Evolutionary conservation across 2,329 filamentous ascomycete genomes (phyloP), one percentile per base, ranked within the genome.

Genomic region (Ciborinia camelliae): DNA sequence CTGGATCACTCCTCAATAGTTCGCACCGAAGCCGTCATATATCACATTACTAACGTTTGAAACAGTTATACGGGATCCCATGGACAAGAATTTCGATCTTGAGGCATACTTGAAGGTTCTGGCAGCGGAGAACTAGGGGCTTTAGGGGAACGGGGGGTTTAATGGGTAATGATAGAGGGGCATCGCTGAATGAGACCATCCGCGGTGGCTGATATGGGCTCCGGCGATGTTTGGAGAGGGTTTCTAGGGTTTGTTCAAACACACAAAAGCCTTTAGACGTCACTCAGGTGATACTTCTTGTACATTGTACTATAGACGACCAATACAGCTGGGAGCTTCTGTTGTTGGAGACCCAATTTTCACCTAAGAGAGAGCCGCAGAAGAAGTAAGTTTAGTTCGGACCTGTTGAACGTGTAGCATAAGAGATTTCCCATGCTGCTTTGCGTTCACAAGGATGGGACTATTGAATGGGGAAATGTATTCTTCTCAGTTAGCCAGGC

Each of bases 51-150:
- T 50, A 28, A 62, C 28, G 23, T 9, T 69, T 53, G 12, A 53
- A 69, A 71, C 74, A 91, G 88, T 88, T 71, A 84, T 89, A 77
- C 82, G 86, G 76, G 89, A 98, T 80, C 89, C 89, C 67, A 86
- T 89, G 76, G 87, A 95, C 81, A 87, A 92, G 76, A 91, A 92
- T 76, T 98, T 98, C 81, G 93, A 99, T 77, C 84, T 98, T 73
- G 94, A 98, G 83, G 88, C 90, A 73, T 91, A 86, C 78, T 80
- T 97, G 78, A 84, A 86, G 74, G 82, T 85, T 73, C 80, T 92
- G 73, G 78, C 79, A 62, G 79, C 77, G 59, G 81, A 82, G 71
- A 75, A 71, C 60, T 73, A 74, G 66, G 65, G 59, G n/a, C 47
- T 60, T 28, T 48, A 12, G 4, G 32, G 35, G 48, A n/a, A 59